Conservation (phyloP, 345 rosid species). For the Eucalyptus coolabah region DNA sequence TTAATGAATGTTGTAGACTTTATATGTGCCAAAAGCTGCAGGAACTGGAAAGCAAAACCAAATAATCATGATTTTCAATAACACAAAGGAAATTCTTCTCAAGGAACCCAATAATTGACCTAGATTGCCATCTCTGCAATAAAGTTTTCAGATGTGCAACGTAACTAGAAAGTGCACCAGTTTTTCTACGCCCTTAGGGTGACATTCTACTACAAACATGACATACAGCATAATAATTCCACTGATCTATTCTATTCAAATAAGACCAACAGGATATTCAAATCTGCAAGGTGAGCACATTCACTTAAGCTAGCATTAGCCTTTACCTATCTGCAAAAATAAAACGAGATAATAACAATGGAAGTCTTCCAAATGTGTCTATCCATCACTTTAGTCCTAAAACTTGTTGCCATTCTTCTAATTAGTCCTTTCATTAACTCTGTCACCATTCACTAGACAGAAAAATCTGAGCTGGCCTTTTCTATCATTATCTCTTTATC, state of each 20-base stretch:
- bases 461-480: neutral
- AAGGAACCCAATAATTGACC: neutral
- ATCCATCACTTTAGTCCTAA: neutral
- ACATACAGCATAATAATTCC: neutral
- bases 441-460: neutral
- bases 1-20: neutral
- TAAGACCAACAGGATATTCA: neutral
- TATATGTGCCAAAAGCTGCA: neutral
- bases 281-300: neutral
- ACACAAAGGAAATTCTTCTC: neutral
- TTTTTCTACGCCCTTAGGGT: neutral
- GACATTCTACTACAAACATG: neutral
- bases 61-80: neutral
- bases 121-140: neutral
- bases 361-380: neutral
- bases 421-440: neutral
- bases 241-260: neutral
- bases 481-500: neutral
- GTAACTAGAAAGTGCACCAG: neutral
- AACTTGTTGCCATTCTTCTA: neutral
- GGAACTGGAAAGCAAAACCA: neutral
- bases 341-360: neutral
- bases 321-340: neutral
- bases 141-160: neutral
- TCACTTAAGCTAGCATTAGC: neutral